phyloP scores from a whole-genome alignment of 208 protist genomes.

The Crithidia fasciculata region DNA sequence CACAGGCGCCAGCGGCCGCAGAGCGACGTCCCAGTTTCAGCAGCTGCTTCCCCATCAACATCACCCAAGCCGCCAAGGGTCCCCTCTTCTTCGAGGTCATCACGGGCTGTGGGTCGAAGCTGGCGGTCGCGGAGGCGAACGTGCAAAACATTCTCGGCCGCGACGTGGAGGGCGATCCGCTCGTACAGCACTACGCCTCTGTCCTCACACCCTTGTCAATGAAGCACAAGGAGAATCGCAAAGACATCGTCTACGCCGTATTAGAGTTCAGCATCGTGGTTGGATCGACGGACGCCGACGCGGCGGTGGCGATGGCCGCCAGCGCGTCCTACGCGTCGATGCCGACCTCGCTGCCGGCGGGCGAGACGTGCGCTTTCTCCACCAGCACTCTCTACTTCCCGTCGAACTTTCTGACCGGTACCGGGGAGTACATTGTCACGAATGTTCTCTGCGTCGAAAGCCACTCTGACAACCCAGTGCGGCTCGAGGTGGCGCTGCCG shows the following conservation, averaged over 20 bases:
- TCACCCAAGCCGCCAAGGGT: conserved; percentile 21
- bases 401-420: conserved; percentile 44
- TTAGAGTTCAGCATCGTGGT: conserved; percentile 49
- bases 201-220: conserved; percentile 24
- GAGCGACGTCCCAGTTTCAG: conserved; percentile 15
- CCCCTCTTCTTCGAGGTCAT: conserved; percentile 32
- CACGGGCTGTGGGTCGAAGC: conserved; percentile 22
- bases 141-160: conserved; percentile 20
- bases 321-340: conserved; percentile 13
- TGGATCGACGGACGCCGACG: conserved; percentile 19
- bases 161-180: conserved; percentile 8
- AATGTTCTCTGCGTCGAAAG: conserved; percentile 74
- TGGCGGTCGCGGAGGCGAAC: conserved; percentile 24
- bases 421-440: conserved; percentile 62
- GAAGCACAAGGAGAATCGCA: conserved; percentile 21
- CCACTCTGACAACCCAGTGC: conserved; percentile 35
- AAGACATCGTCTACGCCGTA: conserved; percentile 39
- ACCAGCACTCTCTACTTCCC: conserved; percentile 65
- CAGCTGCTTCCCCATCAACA: conserved; percentile 35
- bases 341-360: conserved; percentile 15
- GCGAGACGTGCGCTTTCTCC: conserved; percentile 37
- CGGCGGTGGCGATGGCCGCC: conserved; percentile 14
- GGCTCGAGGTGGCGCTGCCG: conserved; percentile 49
- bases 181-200: conserved; percentile 43
- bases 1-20: neutral